A percentile compares a stretch with the other conserved stretches of the same genome.
Conservation (phyloP, 768 basidiomycete genomes). For the Boletus vinaceobasis region DNA sequence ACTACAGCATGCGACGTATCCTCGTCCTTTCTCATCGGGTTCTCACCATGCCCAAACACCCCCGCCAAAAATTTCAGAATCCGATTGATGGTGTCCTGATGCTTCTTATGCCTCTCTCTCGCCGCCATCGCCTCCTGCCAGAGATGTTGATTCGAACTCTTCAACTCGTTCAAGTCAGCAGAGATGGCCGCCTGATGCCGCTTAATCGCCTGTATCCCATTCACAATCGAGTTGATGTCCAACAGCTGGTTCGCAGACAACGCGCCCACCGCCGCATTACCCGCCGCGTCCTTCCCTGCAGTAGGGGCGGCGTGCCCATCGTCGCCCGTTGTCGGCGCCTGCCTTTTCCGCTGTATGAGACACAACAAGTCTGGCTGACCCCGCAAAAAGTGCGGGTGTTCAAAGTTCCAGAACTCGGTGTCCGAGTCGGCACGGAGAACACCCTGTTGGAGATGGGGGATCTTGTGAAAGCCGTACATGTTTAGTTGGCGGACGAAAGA, state of each 20-base stretch:
- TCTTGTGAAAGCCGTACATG: constrained; percentile 97
- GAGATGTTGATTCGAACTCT: constrained; percentile 80
- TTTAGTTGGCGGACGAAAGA: constrained; percentile 93
- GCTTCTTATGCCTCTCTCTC: constrained; percentile 80
- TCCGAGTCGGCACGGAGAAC: constrained; percentile 81
- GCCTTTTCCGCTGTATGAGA: constrained; percentile 83
- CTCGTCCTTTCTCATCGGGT: constrained; percentile 35
- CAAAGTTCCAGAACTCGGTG: constrained; percentile 88
- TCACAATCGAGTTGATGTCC: constrained; percentile 76
- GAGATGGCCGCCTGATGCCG: constrained; percentile 92
- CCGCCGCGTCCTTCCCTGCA: constrained; percentile 14
- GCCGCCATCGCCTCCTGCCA: constrained; percentile 89
- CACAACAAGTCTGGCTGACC: constrained; percentile 86
- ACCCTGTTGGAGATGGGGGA: constrained; percentile 94
- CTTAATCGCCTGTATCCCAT: constrained; percentile 81
- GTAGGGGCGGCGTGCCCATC: constrained; percentile 18
- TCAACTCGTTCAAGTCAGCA: constrained; percentile 82
- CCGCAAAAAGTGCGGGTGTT: constrained; percentile 83
- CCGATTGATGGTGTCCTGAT: constrained; percentile 93
- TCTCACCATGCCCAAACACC: constrained; percentile 67
- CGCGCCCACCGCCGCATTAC: constrained; percentile 17
- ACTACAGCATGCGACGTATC: constrained; percentile 42
- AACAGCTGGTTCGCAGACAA: constrained; percentile 52
- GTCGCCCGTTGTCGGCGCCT: constrained; percentile 38
- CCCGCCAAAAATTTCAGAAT: constrained; percentile 94